A percentile compares a stretch with the other conserved stretches of the same genome.
Conservation (phyloP, 1,284 basidiomycete genomes). For the Cryptococcus sp. region DNA sequence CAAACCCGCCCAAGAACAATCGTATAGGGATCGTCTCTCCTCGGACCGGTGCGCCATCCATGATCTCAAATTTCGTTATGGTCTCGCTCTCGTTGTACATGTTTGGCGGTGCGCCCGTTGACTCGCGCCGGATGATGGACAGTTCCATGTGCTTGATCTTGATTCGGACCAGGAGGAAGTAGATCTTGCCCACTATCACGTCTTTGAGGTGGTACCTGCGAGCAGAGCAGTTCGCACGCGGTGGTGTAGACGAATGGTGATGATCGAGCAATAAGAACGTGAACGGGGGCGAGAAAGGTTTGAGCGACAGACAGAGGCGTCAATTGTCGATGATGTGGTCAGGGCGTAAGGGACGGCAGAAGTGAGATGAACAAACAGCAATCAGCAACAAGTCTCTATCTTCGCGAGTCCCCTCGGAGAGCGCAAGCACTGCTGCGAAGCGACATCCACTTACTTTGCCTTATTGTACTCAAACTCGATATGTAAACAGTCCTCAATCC, state of each 20-base stretch:
- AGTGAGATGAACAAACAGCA: too few species aligned
- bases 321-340: too few species aligned
- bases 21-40: slow-evolving; percentile 98
- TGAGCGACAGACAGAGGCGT: too few species aligned
- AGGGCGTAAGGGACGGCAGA: too few species aligned
- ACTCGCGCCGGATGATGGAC: slow-evolving; percentile 95
- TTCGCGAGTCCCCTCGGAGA: background rate
- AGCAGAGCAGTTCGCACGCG: background rate
- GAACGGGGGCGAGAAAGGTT: background rate
- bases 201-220: slow-evolving; percentile 96
- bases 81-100: slow-evolving; percentile 99
- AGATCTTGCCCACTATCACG: slow-evolving; percentile 99
- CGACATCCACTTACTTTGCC: slow-evolving; percentile 71
- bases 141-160: slow-evolving; percentile 99
- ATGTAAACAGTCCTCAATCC: slow-evolving; percentile 97
- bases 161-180: slow-evolving; percentile 96
- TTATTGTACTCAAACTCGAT: slow-evolving; percentile 99
- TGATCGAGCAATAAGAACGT: background rate
- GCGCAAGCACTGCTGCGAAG: background rate
- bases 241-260: background rate
- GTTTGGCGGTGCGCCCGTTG: slow-evolving; percentile 92
- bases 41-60: slow-evolving; percentile 94
- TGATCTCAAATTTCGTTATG: slow-evolving; percentile 99
- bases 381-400: too few species aligned
- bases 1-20: slow-evolving; percentile 96